Evolutionary conservation across 768 basidiomycete genomes (phyloP), one percentile per base, ranked within the genome.

Genomic region (Leccinum barrowsii): DNA sequence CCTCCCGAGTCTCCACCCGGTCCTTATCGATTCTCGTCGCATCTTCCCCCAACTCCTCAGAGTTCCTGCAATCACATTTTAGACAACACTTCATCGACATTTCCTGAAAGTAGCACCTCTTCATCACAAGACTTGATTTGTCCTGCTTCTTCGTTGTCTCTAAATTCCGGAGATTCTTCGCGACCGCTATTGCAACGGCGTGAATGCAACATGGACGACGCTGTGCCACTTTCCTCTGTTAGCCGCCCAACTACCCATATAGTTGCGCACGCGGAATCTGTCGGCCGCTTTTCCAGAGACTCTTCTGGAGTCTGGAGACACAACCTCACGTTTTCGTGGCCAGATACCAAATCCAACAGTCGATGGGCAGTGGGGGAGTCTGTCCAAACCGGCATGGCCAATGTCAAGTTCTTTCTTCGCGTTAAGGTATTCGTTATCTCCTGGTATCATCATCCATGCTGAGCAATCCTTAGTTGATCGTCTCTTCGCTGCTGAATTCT

Each of bases 301-400:
- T 67, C 77, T 1, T 73, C 80, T 46, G 86, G 87, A 35, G 72
- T 84, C 7, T 87, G 82, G 82, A 79, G 72, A 40, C 85, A 86
- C 68, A 86, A 81, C 1, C 73, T 91, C 48, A 85, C 85, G 7
- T 72, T 90, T 44, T 85, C 86, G 63, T 89, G 90, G 86, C 88
- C 90, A 13, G 80, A 82, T 35, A 72, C 80, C 55, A 87, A 85
- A 66, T 82, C 86, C 3, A 80, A 80, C 58, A 85, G 81, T 65
- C 83, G 87, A 19, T 93, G 91, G 88, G 82, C 89, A 8, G 81
- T 89, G 57, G 91, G 91, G 11, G 90, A 92, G 76, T 87, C 88
- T 26, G 81, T 90, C 63, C 77, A 80, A 61, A 86, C 86, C 44
- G 78, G 82, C 52, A 71, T 87, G 63, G 84, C 82, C 13, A 80